A percentile compares a stretch with the other conserved stretches of the same genome.
These are phyloP conservation scores for Trifolium repens DNA, from an alignment of 306 rosid genomes.

Conservation along the genomic window DNA sequence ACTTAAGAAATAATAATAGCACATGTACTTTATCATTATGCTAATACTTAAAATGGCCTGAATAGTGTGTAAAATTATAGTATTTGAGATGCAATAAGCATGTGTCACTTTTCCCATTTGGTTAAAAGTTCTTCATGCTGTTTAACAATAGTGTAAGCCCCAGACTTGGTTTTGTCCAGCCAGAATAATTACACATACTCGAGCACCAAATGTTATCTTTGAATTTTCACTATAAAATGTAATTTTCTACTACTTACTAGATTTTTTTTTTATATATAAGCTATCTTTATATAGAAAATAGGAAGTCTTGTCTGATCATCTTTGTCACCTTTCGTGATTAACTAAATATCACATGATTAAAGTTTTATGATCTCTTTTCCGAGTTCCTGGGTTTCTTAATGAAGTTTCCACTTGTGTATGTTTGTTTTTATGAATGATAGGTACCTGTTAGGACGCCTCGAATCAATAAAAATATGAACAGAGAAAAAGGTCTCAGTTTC, in stretches of 20 bases:
- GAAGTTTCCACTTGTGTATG: constrained; percentile 3
- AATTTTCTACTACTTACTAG: background rate
- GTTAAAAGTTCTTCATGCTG: background rate
- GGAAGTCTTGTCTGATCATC: constrained; percentile 16
- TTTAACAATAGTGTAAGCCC: constrained; percentile 6
- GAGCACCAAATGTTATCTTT: background rate
- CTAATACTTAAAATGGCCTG: background rate
- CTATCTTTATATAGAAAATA: background rate
- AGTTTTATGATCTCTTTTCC: constrained; percentile 14
- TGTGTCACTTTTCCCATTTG: background rate
- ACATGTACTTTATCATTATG: constrained; percentile 15
- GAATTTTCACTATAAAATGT: constrained; percentile 3
- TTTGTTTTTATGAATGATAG: constrained; percentile 43
- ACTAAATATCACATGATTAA: background rate
- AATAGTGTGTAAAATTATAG: constrained; percentile 4
- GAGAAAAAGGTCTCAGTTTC: constrained; percentile 33
- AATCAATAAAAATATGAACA: constrained; percentile 35
- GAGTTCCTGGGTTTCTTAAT: background rate
- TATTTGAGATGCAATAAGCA: constrained; percentile 17
- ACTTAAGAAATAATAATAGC: background rate
- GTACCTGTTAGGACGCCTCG: constrained; percentile 29
- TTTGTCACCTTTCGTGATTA: background rate
- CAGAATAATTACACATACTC: background rate
- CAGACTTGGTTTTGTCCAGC: background rate
- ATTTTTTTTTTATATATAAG: constrained; percentile 5